These are phyloP conservation scores for Pythium diclinum DNA, from an alignment of 352 stramenopile genomes.

Conservation along the genomic window DNA sequence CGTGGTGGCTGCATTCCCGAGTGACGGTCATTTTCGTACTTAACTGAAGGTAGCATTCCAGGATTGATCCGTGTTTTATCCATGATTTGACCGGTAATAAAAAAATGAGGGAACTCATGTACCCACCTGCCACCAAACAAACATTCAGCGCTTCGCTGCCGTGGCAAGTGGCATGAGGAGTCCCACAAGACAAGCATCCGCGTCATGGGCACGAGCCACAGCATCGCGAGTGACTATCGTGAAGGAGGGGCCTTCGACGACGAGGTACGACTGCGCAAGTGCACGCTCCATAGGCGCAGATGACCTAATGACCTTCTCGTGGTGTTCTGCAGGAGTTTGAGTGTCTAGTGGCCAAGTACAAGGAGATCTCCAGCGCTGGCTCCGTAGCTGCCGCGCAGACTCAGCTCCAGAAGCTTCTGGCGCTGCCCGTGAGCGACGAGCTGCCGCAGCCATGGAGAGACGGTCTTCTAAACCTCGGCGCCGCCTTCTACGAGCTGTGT, in stretches of 20 bases:
- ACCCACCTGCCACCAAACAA: too few species aligned
- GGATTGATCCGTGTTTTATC: too few species aligned
- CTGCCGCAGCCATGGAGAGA: conserved; percentile 30
- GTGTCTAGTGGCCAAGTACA: conserved; percentile 48
- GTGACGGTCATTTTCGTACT: too few species aligned
- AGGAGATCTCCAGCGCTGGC: conserved; percentile 28
- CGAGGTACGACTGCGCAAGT: conserved; percentile 30
- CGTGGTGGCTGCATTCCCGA: too few species aligned
- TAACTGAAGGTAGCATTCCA: too few species aligned
- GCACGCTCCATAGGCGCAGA: too few species aligned
- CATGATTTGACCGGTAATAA: too few species aligned
- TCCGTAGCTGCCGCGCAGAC: conserved; percentile 24
- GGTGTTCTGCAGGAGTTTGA: conserved; percentile 58
- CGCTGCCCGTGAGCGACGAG: conserved; percentile 32
- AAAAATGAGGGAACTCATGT: too few species aligned
- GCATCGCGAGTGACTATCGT: conserved; percentile 28
- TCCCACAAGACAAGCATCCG: not conserved
- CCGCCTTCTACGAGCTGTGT: conserved; percentile 56
- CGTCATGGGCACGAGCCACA: conserved; percentile 25
- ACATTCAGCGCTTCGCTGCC: too few species aligned
- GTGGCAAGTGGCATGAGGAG: too few species aligned
- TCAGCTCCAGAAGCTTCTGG: conserved; percentile 51
- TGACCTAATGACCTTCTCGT: too few species aligned
- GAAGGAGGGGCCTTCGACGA: conserved; percentile 78
- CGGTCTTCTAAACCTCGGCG: conserved; percentile 31